These are phyloP conservation scores for Leishmania gerbilli DNA, from an alignment of 208 protist genomes.

Conservation along the genomic window DNA sequence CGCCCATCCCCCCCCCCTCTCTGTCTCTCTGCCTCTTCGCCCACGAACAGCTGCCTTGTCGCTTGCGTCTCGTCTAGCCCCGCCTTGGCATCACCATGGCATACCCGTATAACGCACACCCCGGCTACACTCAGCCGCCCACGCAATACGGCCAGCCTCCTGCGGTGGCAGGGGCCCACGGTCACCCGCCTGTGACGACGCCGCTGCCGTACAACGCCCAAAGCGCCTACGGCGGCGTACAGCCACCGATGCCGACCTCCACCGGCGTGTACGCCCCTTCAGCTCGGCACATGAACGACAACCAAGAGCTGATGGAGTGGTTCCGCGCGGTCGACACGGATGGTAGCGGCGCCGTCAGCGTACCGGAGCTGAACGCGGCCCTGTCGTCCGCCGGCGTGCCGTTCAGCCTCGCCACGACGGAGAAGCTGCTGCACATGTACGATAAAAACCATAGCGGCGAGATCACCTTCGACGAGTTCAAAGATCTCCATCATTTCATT, in stretches of 20 bases:
- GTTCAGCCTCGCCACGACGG: slow-evolving; percentile 78
- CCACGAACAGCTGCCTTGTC: background rate
- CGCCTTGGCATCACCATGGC: background rate
- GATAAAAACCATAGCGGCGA: slow-evolving; percentile 68
- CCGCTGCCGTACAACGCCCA: slow-evolving; percentile 34
- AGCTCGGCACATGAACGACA: slow-evolving; percentile 23
- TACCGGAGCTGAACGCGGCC: slow-evolving; percentile 75
- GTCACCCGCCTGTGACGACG: slow-evolving; percentile 12
- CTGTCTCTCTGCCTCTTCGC: too few species aligned
- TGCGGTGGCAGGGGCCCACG: slow-evolving; percentile 4
- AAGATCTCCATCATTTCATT: slow-evolving; percentile 78
- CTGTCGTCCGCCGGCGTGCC: slow-evolving; percentile 54
- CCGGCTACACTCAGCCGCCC: background rate
- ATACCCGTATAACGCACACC: slow-evolving; percentile 3
- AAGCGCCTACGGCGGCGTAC: slow-evolving; percentile 13
- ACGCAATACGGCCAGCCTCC: background rate
- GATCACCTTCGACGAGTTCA: slow-evolving; percentile 79
- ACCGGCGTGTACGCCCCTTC: slow-evolving; percentile 34
- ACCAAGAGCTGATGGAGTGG: slow-evolving; percentile 64
- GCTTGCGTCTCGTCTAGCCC: background rate
- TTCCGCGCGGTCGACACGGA: slow-evolving; percentile 83
- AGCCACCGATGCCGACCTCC: slow-evolving; percentile 11
- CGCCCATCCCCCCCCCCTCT: too few species aligned
- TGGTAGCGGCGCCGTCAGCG: slow-evolving; percentile 64
- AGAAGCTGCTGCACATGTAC: slow-evolving; percentile 84